A percentile compares a stretch with the other conserved stretches of the same genome.
These are phyloP conservation scores for Dillenia suffruticosa DNA, from an alignment of 164 flowering plant genomes.

Conservation along the genomic window DNA sequence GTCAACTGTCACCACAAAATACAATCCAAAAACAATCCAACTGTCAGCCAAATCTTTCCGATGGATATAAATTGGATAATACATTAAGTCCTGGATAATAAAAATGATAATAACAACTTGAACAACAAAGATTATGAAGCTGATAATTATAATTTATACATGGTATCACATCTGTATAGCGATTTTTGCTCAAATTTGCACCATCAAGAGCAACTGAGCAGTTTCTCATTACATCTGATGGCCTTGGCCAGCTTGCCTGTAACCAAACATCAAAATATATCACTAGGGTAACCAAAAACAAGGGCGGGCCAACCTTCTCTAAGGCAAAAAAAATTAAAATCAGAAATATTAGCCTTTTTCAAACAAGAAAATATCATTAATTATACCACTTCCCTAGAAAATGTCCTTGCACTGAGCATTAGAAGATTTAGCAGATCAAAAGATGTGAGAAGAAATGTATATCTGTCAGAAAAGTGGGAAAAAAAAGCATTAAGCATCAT, in stretches of 20 bases:
- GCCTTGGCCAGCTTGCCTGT: slow-evolving; percentile 55
- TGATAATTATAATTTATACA: slow-evolving; percentile 28
- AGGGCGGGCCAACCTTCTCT: not conserved
- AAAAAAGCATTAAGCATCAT: too few species aligned
- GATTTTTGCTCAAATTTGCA: slow-evolving; percentile 63
- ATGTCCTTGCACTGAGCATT: not conserved
- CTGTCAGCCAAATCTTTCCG: not conserved
- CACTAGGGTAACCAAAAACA: not conserved
- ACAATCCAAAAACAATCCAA: slow-evolving; percentile 2
- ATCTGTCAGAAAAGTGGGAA: too few species aligned
- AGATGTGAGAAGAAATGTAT: too few species aligned
- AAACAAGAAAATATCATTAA: not conserved
- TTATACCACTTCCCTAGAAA: not conserved
- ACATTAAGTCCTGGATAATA: not conserved
- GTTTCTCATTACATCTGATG: slow-evolving; percentile 37
- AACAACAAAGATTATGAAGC: not conserved
- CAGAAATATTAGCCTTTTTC: not conserved
- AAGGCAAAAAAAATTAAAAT: not conserved
- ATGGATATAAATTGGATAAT: not conserved
- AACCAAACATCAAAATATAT: slow-evolving; percentile 5
- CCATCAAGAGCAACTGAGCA: slow-evolving; percentile 61
- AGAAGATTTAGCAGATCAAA: not conserved
- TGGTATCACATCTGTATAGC: slow-evolving; percentile 73
- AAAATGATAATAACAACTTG: not conserved
- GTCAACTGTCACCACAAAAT: slow-evolving; percentile 52